Percentiles rank a stretch among this genome's conserved stretches.
These are phyloP conservation scores for Elaeagnus macrophylla DNA, from an alignment of 306 rosid species.

Conservation along the genomic window DNA sequence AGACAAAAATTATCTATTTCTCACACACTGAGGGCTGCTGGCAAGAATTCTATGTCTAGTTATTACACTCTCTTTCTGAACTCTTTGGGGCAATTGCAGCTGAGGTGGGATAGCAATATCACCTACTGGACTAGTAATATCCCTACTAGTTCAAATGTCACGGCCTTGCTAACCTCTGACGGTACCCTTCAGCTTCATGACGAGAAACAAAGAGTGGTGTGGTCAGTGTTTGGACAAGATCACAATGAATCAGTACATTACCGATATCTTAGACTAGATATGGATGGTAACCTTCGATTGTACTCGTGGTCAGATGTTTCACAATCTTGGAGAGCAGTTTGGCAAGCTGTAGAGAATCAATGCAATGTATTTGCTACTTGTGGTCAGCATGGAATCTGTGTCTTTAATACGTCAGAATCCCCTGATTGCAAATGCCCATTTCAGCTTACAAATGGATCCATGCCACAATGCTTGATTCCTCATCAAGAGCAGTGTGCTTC, in stretches of 20 bases:
- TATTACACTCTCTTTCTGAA: slow-evolving; percentile 59
- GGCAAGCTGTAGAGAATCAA: slow-evolving; percentile 85
- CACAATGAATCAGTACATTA: slow-evolving; percentile 46
- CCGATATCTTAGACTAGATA: slow-evolving; percentile 64
- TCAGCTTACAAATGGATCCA: slow-evolving; percentile 22
- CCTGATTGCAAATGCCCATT: slow-evolving; percentile 56
- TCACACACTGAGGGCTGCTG: slow-evolving; percentile 47
- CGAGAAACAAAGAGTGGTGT: slow-evolving; percentile 30
- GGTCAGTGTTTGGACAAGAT: slow-evolving; percentile 77
- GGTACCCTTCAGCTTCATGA: slow-evolving; percentile 63
- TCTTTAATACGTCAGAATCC: slow-evolving; percentile 34
- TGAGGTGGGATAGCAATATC: slow-evolving; percentile 56
- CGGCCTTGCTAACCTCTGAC: slow-evolving; percentile 37
- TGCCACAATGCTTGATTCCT: slow-evolving; percentile 40
- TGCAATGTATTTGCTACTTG: slow-evolving; percentile 79
- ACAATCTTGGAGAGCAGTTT: slow-evolving; percentile 58
- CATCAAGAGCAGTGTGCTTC: slow-evolving; percentile 26
- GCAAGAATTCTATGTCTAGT: slow-evolving; percentile 40
- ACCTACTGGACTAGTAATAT: slow-evolving; percentile 57
- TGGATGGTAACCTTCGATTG: slow-evolving; percentile 70
- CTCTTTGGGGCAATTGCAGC: slow-evolving; percentile 52
- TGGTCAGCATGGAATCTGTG: slow-evolving; percentile 53
- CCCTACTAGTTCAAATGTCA: slow-evolving; percentile 39
- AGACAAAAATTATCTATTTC: slow-evolving; percentile 49
- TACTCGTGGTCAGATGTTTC: slow-evolving; percentile 59